These are phyloP conservation scores for Pseudopithomyces chartarum DNA, from an alignment of 2,329 filamentous ascomycete genomes.

Conservation along the genomic window DNA sequence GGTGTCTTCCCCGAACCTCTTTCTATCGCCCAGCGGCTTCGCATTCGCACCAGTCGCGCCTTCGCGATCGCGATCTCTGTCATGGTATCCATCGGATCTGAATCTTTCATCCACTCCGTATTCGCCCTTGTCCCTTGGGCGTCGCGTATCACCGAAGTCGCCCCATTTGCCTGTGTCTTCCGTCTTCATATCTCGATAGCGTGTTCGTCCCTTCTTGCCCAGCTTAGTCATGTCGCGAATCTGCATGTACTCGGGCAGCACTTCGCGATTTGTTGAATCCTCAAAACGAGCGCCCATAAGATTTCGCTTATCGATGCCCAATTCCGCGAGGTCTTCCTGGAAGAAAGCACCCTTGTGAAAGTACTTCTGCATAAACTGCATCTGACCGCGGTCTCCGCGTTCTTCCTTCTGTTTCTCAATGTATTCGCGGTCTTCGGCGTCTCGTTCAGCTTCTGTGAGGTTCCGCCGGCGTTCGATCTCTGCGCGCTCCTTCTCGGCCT, in stretches of 20 bases:
- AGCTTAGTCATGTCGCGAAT: conserved; percentile 92
- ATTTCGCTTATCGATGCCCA: conserved; percentile 78
- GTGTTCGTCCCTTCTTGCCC: conserved; percentile 87
- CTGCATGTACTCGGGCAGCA: conserved; percentile 89
- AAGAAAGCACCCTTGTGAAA: conserved; percentile 97
- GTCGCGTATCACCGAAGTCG: conserved; percentile 59
- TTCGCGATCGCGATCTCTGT: conserved; percentile 39
- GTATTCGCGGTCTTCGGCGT: conserved; percentile 80
- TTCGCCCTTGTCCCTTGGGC: conserved; percentile 47
- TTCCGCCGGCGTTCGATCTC: conserved; percentile 88
- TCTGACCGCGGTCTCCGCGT: conserved; percentile 73
- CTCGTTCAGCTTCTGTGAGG: conserved; percentile 83
- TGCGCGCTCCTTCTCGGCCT: conserved; percentile 80
- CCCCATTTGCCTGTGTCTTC: conserved; percentile 95
- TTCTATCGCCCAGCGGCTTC: conserved; percentile 69
- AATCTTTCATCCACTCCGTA: conserved; percentile 68
- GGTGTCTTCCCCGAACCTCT: conserved; percentile 47
- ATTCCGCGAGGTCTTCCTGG: conserved; percentile 76
- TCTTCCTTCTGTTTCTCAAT: conserved; percentile 80
- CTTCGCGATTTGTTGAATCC: conserved; percentile 79
- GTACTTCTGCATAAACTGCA: conserved; percentile 93
- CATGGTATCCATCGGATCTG: conserved; percentile 62
- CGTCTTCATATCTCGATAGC: conserved; percentile 83
- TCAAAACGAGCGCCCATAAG: conserved; percentile 88
- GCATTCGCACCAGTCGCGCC: conserved; percentile 71